phyloP scores from a whole-genome alignment of 345 rosid genomes.

The Gossypium thurberi region DNA sequence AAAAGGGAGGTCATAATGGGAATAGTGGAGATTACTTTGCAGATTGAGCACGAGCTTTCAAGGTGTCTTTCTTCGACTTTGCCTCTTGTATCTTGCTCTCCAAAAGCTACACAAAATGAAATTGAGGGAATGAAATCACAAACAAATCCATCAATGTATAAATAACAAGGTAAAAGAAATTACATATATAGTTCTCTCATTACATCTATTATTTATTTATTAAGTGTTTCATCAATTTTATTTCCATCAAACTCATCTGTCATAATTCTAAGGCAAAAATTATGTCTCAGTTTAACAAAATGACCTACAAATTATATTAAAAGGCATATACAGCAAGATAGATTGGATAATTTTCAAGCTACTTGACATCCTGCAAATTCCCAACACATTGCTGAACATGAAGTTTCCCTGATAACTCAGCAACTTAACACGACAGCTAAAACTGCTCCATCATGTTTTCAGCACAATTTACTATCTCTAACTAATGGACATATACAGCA shows the following conservation, averaged over 20 bases:
- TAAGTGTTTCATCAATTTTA: not conserved
- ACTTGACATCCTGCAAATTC: not conserved
- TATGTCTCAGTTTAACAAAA: not conserved
- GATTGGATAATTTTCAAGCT: not conserved
- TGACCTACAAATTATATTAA: not conserved
- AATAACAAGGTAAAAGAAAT: not conserved
- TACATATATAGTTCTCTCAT: not conserved
- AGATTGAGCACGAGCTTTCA: conserved; percentile 89
- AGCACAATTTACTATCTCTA: not conserved
- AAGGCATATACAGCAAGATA: not conserved
- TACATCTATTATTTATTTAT: not conserved
- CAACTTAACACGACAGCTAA: not conserved
- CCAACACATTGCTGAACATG: not conserved
- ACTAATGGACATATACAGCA: not conserved
- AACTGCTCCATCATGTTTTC: not conserved
- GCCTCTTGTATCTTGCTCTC: conserved; percentile 99
- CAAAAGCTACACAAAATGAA: conserved; percentile 51
- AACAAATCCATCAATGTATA: conserved; percentile 14
- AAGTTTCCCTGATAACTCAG: not conserved
- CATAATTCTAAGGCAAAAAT: not conserved
- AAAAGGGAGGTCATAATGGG: not conserved
- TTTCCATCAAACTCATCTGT: not conserved
- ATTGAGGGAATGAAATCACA: conserved; percentile 18
- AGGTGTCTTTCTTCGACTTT: conserved; percentile 89
- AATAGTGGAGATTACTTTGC: conserved; percentile 45